These are phyloP conservation scores for Elaeis guineensis DNA, from an alignment of 176 grass and related monocot genomes.

Conservation along the genomic window DNA sequence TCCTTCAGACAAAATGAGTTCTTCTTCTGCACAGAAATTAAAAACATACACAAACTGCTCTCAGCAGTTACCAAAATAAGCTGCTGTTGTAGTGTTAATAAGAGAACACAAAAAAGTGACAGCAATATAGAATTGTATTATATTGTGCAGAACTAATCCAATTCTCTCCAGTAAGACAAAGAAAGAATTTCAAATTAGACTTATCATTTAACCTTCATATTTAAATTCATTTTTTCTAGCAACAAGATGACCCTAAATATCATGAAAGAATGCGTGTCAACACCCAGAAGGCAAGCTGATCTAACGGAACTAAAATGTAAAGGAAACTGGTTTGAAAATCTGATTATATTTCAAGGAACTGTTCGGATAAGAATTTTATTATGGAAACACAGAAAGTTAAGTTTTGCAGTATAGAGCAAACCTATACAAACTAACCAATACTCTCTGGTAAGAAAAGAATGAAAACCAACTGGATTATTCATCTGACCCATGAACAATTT, in stretches of 20 bases:
- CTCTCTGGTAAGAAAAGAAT: too few species aligned
- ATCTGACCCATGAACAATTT: too few species aligned
- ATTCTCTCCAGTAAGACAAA: background rate
- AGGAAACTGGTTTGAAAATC: too few species aligned
- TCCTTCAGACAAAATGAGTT: slow-evolving; percentile 58
- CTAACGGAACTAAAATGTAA: too few species aligned
- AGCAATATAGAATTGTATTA: background rate
- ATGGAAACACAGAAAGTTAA: too few species aligned
- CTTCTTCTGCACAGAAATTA: slow-evolving; percentile 34
- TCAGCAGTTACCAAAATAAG: background rate
- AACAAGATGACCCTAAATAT: slow-evolving; percentile 9
- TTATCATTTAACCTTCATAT: background rate
- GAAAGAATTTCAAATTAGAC: background rate
- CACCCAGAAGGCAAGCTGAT: background rate
- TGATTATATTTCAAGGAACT: too few species aligned
- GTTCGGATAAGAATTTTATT: too few species aligned
- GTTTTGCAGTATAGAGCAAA: too few species aligned
- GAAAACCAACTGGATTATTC: too few species aligned
- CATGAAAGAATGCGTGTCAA: background rate
- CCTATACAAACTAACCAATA: too few species aligned
- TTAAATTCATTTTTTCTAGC: background rate
- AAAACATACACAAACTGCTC: slow-evolving; percentile 8
- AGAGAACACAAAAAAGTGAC: background rate
- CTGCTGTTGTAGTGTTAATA: background rate
- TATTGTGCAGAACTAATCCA: background rate